Conservation (phyloP, 768 basidiomycete species). For the Daedalea quercina region DNA sequence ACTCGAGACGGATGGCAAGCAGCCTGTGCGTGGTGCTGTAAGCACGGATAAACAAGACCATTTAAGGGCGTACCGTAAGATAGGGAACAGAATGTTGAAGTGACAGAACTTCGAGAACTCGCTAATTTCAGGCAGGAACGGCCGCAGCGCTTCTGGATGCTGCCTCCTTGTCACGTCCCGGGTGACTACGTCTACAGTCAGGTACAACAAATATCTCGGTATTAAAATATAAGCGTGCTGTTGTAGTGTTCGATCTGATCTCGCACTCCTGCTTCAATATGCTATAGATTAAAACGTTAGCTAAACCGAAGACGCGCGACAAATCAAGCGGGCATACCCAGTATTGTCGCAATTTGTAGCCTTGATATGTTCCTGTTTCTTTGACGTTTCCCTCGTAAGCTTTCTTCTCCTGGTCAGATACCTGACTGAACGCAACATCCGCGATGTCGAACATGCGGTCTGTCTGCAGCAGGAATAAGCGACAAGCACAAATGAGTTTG, state of each 20-base stretch:
- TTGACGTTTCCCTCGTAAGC: constrained; percentile 26
- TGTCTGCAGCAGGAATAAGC: constrained; percentile 15
- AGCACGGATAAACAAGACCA: too few relatives aligned
- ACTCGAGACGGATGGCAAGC: constrained; percentile 37
- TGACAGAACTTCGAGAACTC: constrained; percentile 44
- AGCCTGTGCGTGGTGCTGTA: too few relatives aligned
- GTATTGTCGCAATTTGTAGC: constrained; percentile 46
- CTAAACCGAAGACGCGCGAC: too few relatives aligned
- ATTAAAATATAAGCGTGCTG: constrained; percentile 27
- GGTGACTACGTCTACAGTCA: constrained; percentile 32
- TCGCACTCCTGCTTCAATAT: constrained; percentile 52
- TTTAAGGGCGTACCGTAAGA: constrained; percentile 33
- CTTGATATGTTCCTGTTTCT: constrained; percentile 42
- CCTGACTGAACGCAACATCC: constrained; percentile 26
- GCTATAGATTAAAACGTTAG: constrained; percentile 38
- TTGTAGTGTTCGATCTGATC: constrained; percentile 64
- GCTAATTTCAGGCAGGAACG: constrained; percentile 46
- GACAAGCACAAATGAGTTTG: too few relatives aligned
- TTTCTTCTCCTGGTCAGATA: constrained; percentile 26
- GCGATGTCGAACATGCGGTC: constrained; percentile 31
- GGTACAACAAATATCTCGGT: background rate
- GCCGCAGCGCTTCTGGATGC: constrained; percentile 45
- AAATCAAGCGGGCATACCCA: constrained; percentile 43
- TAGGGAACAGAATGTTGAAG: constrained; percentile 39
- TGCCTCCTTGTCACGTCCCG: constrained; percentile 37